Percentiles rank a stretch among this genome's conserved stretches.
These are phyloP conservation scores for Tuber melanosporum DNA, from an alignment of 495 filamentous ascomycete genomes.

Conservation along the genomic window DNA sequence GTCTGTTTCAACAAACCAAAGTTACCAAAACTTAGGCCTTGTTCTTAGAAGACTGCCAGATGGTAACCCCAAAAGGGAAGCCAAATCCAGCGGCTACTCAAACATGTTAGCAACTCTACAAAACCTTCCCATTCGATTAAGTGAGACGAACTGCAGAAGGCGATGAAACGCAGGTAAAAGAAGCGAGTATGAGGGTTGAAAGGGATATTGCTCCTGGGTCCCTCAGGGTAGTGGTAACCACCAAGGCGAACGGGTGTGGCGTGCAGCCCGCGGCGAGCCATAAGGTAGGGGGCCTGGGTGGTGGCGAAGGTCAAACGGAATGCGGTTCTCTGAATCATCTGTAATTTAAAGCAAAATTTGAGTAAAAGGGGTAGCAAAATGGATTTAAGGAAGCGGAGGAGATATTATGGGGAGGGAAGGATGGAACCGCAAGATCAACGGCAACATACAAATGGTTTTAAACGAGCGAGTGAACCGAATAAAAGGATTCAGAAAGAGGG, in stretches of 20 bases:
- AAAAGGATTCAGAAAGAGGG: not conserved
- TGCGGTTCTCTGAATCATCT: slow-evolving; percentile 84
- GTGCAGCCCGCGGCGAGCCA: slow-evolving; percentile 89
- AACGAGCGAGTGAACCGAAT: slow-evolving; percentile 1
- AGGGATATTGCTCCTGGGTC: slow-evolving; percentile 84
- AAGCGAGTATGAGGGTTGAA: slow-evolving; percentile 88
- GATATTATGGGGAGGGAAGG: not conserved
- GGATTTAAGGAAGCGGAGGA: not conserved
- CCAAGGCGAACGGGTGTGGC: slow-evolving; percentile 77
- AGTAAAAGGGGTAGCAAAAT: not conserved
- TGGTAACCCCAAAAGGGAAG: slow-evolving; percentile 71
- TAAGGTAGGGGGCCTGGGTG: slow-evolving; percentile 54
- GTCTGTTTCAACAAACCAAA: not conserved
- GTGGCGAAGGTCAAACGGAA: slow-evolving; percentile 55
- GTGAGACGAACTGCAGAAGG: slow-evolving; percentile 58
- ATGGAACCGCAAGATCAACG: not conserved
- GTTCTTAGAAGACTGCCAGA: slow-evolving; percentile 44
- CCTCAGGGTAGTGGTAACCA: slow-evolving; percentile 97
- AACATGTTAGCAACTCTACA: slow-evolving; percentile 41
- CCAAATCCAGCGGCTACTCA: slow-evolving; percentile 64
- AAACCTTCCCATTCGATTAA: slow-evolving; percentile 22
- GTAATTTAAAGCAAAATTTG: not conserved
- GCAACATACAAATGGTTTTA: not conserved
- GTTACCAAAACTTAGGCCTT: not conserved
- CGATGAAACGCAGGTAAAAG: slow-evolving; percentile 78